phyloP scores from a whole-genome alignment of 352 stramenopile genomes.

The Blastocystis sp. region DNA sequence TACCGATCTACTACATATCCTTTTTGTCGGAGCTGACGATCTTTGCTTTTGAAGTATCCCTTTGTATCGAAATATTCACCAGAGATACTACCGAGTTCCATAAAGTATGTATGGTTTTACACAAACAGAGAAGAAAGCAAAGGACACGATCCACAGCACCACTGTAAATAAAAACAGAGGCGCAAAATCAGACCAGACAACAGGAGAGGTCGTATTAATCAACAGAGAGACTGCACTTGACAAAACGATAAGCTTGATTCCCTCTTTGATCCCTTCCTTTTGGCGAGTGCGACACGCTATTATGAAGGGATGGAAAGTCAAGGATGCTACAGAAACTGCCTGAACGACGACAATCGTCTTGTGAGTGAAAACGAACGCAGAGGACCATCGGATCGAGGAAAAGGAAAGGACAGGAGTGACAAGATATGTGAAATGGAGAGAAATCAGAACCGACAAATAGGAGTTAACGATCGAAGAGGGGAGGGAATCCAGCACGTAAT shows the following conservation, averaged over 20 bases:
- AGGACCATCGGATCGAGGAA: background rate
- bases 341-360: background rate
- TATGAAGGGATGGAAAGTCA: background rate
- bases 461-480: background rate
- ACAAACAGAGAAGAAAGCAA: background rate
- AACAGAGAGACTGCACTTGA: background rate
- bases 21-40: background rate
- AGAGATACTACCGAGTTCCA: conserved; percentile 25
- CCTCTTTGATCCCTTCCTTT: background rate
- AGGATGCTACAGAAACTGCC: background rate
- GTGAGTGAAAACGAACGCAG: conserved; percentile 41
- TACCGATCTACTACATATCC: background rate
- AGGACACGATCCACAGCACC: background rate
- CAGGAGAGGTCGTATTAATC: conserved; percentile 4
- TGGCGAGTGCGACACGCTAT: background rate
- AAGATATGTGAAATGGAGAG: background rate
- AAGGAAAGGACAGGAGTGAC: background rate
- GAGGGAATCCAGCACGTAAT: too few species aligned
- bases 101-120: background rate
- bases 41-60: background rate
- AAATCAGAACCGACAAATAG: background rate
- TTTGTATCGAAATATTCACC: conserved; percentile 35
- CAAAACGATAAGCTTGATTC: background rate
- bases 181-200: conserved; percentile 37
- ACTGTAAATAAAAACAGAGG: conserved; percentile 8